Percentiles rank a stretch among this genome's conserved stretches.
These are phyloP conservation scores for Quercus berberidifolia DNA, from an alignment of 306 rosid genomes.

Conservation along the genomic window DNA sequence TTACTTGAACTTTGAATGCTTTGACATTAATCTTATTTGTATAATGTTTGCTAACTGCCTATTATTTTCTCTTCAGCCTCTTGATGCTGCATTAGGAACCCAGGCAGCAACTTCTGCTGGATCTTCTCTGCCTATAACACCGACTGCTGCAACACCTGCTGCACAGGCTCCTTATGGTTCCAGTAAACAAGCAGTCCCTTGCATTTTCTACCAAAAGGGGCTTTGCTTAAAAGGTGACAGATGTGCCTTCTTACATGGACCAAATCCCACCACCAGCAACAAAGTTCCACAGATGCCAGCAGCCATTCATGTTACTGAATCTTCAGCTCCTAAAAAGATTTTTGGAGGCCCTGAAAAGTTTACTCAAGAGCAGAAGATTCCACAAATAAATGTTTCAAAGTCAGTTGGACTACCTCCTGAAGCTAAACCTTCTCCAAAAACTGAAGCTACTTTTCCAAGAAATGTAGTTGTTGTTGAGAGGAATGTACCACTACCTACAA, in stretches of 20 bases:
- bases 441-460: slow-evolving; percentile 42
- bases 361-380: slow-evolving; percentile 51
- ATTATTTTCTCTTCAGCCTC: slow-evolving; percentile 58
- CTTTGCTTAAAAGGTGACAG: slow-evolving; percentile 83
- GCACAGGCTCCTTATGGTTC: slow-evolving; percentile 42
- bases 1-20: background rate
- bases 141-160: slow-evolving; percentile 36
- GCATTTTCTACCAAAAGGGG: slow-evolving; percentile 90
- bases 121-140: slow-evolving; percentile 45
- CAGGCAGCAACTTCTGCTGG: slow-evolving; percentile 58
- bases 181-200: slow-evolving; percentile 74
- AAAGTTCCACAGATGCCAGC: slow-evolving; percentile 49
- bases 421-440: slow-evolving; percentile 41
- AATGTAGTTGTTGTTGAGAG: slow-evolving; percentile 46
- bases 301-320: slow-evolving; percentile 40
- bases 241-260: slow-evolving; percentile 83
- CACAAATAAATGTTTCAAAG: slow-evolving; percentile 36
- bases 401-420: slow-evolving; percentile 34
- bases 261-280: slow-evolving; percentile 33
- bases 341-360: slow-evolving; percentile 50
- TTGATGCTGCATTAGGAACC: slow-evolving; percentile 74
- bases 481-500: slow-evolving; percentile 25
- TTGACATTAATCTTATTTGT: background rate
- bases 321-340: slow-evolving; percentile 44
- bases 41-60: slow-evolving; percentile 9